Base-by-base conservation (phyloP, 805 yeast species). In the Saccharomycopsis sp. region DNA sequence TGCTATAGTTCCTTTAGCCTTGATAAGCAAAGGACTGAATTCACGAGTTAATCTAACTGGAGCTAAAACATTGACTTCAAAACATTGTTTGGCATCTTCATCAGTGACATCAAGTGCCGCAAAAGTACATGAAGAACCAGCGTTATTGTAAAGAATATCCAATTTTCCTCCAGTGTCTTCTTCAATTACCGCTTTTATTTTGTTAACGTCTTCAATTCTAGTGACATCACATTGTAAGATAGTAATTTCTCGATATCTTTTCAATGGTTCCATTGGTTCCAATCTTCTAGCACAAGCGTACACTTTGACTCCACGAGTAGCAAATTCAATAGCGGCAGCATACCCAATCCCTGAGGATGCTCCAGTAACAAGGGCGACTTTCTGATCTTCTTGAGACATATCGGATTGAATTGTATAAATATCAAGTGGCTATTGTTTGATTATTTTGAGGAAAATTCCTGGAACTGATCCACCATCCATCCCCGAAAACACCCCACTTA, bases 241-340 rank as follows among this genome's bases (percentile, higher is more conserved):
- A 21, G 58, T 62, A 3, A 81, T 63, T n/a, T 67, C 64, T 6
- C n/a, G n/a, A 38, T 62, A 56, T 17, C 63, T 61, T 19, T 50
- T 51, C 47, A 81, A 62, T 4, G 70, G 68, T 32, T 71, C 67
- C 80, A 85, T 79, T 2, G 74, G 75, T 39, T 69, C 79, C 26
- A 74, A 54, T 52, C 87, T 71, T 59, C 94, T 69, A 2, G 93
- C 88, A 45, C 84, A 79, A 0, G 89, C 89, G 56, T 75, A 82
- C 1, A 84, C 87, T 47, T 65, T 54, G 76, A 3, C 81, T 80
- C 44, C 44, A 45, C 72, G 61, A 20, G 58, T 56, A 4, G 76
- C 77, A 40, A 75, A 63, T 47, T 72, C 78, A 29, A 66, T 62
- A 27, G 78, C 67, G 8, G 72, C 61, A 9, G 72, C 68, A 53